A percentile compares a stretch with the other conserved stretches of the same genome.
phyloP scores from a whole-genome alignment of 805 yeast species.

The Saccharomycopsis javanensis region DNA sequence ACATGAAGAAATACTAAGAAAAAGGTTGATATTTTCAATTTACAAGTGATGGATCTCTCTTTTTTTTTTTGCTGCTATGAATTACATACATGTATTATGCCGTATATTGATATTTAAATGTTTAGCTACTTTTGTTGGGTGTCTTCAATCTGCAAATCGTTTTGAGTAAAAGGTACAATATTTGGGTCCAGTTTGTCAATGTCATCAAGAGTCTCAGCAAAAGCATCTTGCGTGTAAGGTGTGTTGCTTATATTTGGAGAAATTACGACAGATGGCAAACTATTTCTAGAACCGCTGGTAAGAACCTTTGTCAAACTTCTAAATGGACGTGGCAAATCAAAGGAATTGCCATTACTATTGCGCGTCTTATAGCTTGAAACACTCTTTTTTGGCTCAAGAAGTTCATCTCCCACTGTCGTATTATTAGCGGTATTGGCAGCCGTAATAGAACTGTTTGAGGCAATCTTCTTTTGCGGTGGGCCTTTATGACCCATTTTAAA shows the following conservation, averaged over 20 bases:
- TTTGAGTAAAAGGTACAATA: not conserved
- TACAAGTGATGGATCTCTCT: too few relatives aligned
- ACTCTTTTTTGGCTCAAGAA: not conserved
- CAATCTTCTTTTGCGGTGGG: not conserved
- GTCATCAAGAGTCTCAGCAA: not conserved
- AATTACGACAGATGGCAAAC: not conserved
- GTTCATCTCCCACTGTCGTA: too few relatives aligned
- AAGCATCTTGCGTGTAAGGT: not conserved
- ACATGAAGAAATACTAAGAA: too few relatives aligned
- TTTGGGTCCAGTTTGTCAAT: not conserved
- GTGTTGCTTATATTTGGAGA: not conserved
- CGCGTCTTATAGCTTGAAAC: not conserved
- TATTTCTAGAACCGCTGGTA: not conserved
- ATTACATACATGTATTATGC: too few relatives aligned
- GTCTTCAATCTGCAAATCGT: not conserved
- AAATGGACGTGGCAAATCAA: not conserved
- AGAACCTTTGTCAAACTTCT: not conserved
- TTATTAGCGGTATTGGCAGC: not conserved
- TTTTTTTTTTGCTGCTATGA: too few relatives aligned
- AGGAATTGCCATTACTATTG: not conserved
- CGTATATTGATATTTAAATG: too few relatives aligned
- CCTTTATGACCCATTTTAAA: constrained; percentile 32
- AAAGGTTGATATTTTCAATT: too few relatives aligned
- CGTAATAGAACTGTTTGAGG: not conserved
- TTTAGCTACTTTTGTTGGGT: too few relatives aligned